Evolutionary conservation across 441 rosid genomes (phyloP).

Genomic region (Manihot esculenta): DNA sequence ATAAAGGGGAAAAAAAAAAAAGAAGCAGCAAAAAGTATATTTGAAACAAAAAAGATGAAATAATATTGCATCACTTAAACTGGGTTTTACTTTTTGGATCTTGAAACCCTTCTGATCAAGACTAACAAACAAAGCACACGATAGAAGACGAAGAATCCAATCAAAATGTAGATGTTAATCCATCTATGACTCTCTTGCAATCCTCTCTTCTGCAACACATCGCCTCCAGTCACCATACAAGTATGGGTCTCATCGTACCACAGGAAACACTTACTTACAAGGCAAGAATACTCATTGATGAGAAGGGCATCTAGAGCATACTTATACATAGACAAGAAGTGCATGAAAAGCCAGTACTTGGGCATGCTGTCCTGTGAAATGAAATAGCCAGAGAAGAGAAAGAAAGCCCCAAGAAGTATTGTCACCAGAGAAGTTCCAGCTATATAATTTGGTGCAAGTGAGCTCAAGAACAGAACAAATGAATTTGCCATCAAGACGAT

Average conservation of each 20-base stretch:
- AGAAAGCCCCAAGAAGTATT: slow-evolving; percentile 65
- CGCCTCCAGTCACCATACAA: slow-evolving; percentile 71
- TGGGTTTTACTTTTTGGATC: slow-evolving; percentile 47
- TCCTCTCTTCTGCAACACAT: slow-evolving; percentile 63
- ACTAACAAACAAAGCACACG: slow-evolving; percentile 71
- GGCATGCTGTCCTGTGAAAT: slow-evolving; percentile 73
- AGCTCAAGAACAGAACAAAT: slow-evolving; percentile 77
- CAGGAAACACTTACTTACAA: slow-evolving; percentile 57
- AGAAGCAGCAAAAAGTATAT: too few relatives aligned
- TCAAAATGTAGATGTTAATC: slow-evolving; percentile 63
- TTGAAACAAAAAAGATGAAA: too few relatives aligned
- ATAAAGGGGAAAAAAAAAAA: not conserved
- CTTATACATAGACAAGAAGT: slow-evolving; percentile 84
- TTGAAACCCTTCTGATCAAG: slow-evolving; percentile 68
- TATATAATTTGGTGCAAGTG: slow-evolving; percentile 83
- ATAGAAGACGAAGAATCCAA: slow-evolving; percentile 78
- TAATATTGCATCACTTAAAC: not conserved
- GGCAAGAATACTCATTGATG: slow-evolving; percentile 86
- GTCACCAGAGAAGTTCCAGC: slow-evolving; percentile 78
- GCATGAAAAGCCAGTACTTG: slow-evolving; percentile 89
- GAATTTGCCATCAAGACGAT: slow-evolving; percentile 79
- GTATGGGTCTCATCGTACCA: slow-evolving; percentile 57
- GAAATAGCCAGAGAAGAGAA: slow-evolving; percentile 93
- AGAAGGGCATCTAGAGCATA: slow-evolving; percentile 82
- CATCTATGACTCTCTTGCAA: slow-evolving; percentile 60